These are phyloP conservation scores for Phytophthora syringae DNA, from an alignment of 352 stramenopile species.

Conservation along the genomic window DNA sequence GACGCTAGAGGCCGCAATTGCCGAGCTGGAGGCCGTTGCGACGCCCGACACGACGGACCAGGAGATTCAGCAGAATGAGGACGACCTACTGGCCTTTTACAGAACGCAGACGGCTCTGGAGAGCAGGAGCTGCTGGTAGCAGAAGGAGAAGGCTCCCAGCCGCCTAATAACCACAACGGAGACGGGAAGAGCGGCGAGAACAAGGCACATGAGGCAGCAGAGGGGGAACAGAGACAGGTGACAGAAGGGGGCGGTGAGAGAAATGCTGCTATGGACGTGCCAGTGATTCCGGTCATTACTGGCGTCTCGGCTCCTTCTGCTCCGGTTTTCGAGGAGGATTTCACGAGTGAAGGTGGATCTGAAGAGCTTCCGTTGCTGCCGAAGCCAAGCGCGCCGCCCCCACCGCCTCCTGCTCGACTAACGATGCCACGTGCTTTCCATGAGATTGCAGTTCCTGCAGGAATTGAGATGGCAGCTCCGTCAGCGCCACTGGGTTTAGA, in stretches of 20 bases:
- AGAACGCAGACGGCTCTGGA: constrained; percentile 6
- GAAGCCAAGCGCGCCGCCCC: constrained; percentile 24
- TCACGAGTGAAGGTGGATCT: not conserved
- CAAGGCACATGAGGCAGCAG: not conserved
- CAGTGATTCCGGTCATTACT: not conserved
- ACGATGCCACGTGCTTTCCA: constrained; percentile 37
- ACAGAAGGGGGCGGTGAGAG: too few species aligned
- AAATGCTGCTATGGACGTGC: not conserved
- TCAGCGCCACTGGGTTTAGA: constrained; percentile 42
- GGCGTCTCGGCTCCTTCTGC: constrained; percentile 33
- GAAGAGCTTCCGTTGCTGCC: constrained; percentile 13
- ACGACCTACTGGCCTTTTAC: constrained; percentile 61
- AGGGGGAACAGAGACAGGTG: not conserved
- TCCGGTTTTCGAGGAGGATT: constrained; percentile 27
- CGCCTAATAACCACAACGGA: constrained; percentile 26
- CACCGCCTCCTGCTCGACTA: constrained; percentile 13
- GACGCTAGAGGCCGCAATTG: constrained; percentile 12
- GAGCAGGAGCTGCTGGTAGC: constrained; percentile 29
- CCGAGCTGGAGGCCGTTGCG: constrained; percentile 21
- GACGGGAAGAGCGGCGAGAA: not conserved
- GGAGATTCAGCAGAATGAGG: constrained; percentile 69
- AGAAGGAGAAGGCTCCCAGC: constrained; percentile 26
- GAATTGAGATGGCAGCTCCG: constrained; percentile 9
- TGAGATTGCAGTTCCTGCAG: constrained; percentile 25
- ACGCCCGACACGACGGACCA: constrained; percentile 24